These are phyloP conservation scores for Metarhizium anisopliae DNA, from an alignment of 2,329 filamentous ascomycete genomes.

Conservation along the genomic window DNA sequence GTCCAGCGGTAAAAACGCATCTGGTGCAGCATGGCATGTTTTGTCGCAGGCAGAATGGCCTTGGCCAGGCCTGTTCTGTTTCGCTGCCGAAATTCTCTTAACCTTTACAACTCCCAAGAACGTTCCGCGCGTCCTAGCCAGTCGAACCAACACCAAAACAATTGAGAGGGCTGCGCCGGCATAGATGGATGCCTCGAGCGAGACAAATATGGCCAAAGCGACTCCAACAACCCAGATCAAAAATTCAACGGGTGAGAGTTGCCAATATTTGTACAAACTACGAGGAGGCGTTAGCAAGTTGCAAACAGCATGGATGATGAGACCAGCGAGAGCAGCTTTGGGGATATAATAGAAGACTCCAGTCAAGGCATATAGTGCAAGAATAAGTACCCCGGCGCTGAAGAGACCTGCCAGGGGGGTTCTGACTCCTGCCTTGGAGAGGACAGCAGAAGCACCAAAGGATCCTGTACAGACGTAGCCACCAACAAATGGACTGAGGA, in stretches of 20 bases:
- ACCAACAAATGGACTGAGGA: conserved; percentile 67
- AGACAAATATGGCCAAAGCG: conserved; percentile 41
- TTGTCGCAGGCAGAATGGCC: not conserved
- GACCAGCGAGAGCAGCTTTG: conserved; percentile 57
- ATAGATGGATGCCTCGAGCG: conserved; percentile 43
- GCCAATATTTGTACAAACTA: conserved; percentile 70
- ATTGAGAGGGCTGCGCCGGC: conserved; percentile 34
- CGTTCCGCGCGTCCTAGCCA: conserved; percentile 36
- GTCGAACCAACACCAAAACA: conserved; percentile 33
- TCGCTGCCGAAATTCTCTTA: conserved; percentile 7
- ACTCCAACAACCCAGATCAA: conserved; percentile 69
- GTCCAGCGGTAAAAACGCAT: conserved; percentile 32
- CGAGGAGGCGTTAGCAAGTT: conserved; percentile 68
- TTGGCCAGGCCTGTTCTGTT: not conserved
- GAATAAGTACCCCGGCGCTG: conserved; percentile 64
- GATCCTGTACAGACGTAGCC: conserved; percentile 36
- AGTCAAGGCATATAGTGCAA: conserved; percentile 70
- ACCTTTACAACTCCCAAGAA: conserved; percentile 33
- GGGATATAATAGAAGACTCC: conserved; percentile 78
- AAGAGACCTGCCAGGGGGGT: conserved; percentile 73
- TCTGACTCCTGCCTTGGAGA: conserved; percentile 74
- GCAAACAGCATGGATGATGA: conserved; percentile 78
- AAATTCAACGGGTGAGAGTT: conserved; percentile 63
- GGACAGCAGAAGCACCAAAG: conserved; percentile 65
- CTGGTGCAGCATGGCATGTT: conserved; percentile 11